Percentiles rank a stretch among this genome's conserved stretches.
These are phyloP conservation scores for Pelargonium nanum DNA, from an alignment of 345 rosid species.

Conservation along the genomic window DNA sequence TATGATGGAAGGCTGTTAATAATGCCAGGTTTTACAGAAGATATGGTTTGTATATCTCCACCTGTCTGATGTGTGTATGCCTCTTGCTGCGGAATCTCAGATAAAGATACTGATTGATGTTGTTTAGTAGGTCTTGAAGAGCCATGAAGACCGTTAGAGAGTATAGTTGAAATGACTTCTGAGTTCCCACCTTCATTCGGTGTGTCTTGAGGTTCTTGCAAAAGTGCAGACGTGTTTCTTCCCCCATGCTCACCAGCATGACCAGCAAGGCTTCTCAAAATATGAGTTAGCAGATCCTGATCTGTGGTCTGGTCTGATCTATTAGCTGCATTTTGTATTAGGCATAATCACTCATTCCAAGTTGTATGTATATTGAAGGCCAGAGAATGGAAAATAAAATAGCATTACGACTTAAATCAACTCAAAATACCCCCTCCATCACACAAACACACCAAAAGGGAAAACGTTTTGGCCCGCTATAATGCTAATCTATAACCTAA, in stretches of 20 bases:
- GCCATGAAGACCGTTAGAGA: constrained; percentile 39
- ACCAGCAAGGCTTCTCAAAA: constrained; percentile 68
- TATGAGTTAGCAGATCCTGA: constrained; percentile 74
- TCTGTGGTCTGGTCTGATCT: constrained; percentile 50
- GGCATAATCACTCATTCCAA: neutral
- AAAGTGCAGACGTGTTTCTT: constrained; percentile 48
- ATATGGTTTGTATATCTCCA: constrained; percentile 12
- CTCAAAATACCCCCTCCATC: too few relatives aligned
- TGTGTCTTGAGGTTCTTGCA: constrained; percentile 52
- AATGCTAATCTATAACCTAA: neutral
- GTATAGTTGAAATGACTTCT: constrained; percentile 33
- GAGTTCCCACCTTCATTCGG: constrained; percentile 40
- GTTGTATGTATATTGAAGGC: neutral
- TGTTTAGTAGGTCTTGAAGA: constrained; percentile 29
- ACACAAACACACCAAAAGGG: too few relatives aligned
- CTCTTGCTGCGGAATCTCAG: constrained; percentile 35
- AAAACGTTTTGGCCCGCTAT: too few relatives aligned
- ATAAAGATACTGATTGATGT: constrained; percentile 27
- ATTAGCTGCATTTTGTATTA: constrained; percentile 49
- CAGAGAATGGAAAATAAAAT: neutral
- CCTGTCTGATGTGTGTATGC: constrained; percentile 17
- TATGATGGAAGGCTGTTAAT: constrained; percentile 3
- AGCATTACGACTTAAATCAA: too few relatives aligned
- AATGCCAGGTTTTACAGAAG: constrained; percentile 8
- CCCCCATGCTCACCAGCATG: constrained; percentile 45